Conservation (phyloP, 2,329 filamentous ascomycete species). For the Curvularia verruculosa region DNA sequence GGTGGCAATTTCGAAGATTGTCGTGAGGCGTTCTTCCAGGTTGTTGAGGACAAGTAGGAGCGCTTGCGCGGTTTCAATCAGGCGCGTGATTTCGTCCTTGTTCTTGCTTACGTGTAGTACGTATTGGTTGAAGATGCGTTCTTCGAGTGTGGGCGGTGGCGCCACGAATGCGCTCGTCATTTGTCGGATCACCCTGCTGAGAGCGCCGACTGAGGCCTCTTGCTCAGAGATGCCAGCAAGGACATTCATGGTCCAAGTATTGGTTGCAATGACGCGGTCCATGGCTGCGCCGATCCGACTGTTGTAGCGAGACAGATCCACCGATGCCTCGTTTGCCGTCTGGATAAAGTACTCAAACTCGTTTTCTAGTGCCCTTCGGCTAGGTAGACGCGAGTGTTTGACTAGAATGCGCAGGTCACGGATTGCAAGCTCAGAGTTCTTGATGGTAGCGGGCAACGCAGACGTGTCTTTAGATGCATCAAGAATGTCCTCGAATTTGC, state of each 20-base stretch:
- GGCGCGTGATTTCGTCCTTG: conserved; percentile 68
- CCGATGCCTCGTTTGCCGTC: conserved; percentile 67
- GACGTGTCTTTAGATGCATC: conserved; percentile 69
- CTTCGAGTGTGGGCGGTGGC: conserved; percentile 30
- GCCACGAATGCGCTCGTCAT: conserved; percentile 64
- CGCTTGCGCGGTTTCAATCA: conserved; percentile 73
- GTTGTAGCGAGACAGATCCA: conserved; percentile 76
- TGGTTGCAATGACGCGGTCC: conserved; percentile 75
- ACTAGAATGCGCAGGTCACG: conserved; percentile 77
- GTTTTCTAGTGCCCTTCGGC: conserved; percentile 71
- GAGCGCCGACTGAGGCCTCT: conserved; percentile 47
- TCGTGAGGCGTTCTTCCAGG: conserved; percentile 71
- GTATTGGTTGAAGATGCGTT: conserved; percentile 74
- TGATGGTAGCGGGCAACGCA: conserved; percentile 78
- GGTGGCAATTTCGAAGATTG: conserved; percentile 72
- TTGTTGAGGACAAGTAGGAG: conserved; percentile 69
- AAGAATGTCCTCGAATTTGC: conserved; percentile 77
- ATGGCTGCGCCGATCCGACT: conserved; percentile 74
- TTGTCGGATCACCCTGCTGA: conserved; percentile 54
- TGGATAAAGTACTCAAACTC: conserved; percentile 80
- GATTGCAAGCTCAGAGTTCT: conserved; percentile 74
- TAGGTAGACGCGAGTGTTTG: conserved; percentile 70
- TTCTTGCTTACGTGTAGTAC: conserved; percentile 73
- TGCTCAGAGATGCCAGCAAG: conserved; percentile 65
- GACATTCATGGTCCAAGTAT: conserved; percentile 74